Conservation (phyloP, 805 yeast genomes). For the Nakazawaea ishiwadae region DNA sequence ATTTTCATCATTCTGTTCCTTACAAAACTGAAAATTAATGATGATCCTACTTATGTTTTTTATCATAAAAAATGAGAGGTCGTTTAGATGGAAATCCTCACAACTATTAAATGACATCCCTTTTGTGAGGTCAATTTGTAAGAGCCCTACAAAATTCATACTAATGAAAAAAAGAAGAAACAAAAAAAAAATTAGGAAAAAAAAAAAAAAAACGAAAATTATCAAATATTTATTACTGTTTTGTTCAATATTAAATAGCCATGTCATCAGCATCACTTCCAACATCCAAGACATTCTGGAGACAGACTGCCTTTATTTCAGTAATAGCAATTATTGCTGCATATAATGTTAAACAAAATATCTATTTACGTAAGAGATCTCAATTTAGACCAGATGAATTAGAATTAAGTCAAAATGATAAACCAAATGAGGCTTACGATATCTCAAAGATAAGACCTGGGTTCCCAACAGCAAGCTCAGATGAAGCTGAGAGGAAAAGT, state of each 20-base stretch:
- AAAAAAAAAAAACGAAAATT: background rate
- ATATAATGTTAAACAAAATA: conserved; percentile 28
- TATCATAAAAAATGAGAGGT: no score
- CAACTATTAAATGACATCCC: no score
- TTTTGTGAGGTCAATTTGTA: no score
- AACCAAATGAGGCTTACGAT: conserved; percentile 28
- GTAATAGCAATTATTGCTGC: conserved; percentile 28
- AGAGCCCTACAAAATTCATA: no score
- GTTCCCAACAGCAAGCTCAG: conserved; percentile 35
- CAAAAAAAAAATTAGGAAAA: background rate
- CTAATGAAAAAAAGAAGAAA: no score
- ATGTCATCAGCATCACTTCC: conserved; percentile 8
- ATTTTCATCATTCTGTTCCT: no score
- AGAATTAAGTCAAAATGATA: conserved; percentile 19
- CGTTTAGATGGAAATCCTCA: no score
- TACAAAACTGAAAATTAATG: no score
- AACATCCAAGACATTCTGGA: conserved; percentile 18
- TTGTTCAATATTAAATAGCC: background rate
- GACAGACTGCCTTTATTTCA: conserved; percentile 24
- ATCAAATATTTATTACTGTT: background rate
- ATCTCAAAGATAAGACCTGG: conserved; percentile 48
- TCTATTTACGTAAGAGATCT: conserved; percentile 27
- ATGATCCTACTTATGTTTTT: no score
- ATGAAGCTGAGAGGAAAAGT: conserved; percentile 43
- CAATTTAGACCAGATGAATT: conserved; percentile 33